Base-by-base conservation (phyloP, 352 stramenopile species). In the Elongisporangium senticosum region DNA sequence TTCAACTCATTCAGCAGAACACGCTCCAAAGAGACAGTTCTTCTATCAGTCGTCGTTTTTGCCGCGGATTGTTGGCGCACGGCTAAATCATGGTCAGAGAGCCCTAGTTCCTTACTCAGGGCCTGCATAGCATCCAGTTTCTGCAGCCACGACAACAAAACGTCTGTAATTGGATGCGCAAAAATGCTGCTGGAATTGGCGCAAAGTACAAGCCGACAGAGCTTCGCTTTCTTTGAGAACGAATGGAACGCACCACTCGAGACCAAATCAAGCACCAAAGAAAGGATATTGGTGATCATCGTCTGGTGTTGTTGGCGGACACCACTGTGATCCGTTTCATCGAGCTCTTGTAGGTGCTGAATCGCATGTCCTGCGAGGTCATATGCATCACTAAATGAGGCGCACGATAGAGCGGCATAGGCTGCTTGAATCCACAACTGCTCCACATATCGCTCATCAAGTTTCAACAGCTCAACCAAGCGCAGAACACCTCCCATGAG, bases 231-330 rank as follows among this genome's bases (percentile, higher is more conserved):
- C 49, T 84, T 87, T 19, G 51, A 50, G 76, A 77, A 90, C 5
- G 74, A 88, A 4, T 58, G 49, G 56, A 90, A 90, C 1, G 78
- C 81, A 40, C 79, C 76, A 5, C 77, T 68, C 20, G 76, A 88
- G 5, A 87, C 69, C 26, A 90, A 61, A 51, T 92, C 83, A 10
- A 92, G 57, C 26, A 88, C 75, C 4, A 92, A 60, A 14, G 83
- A 89, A 17, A 88, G 51, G 17, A 43, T 10, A 43, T 43, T 43
- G 33, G 33, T 43, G 33, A 43, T 17, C 13, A 17, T 17, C 13
- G 11, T 43, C 33, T 43, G 33, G 4, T 43, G 33, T 17, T 43
- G 33, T 17, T 43, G 33, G 8, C 13, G 33, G 33, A 10, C 11
- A 17, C 13, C 13, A 43, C 11, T 14, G 3, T 43, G 7, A 43